Evolutionary conservation across 257 asterid species (phyloP).

Genomic region (Galeopsis tetrahit): DNA sequence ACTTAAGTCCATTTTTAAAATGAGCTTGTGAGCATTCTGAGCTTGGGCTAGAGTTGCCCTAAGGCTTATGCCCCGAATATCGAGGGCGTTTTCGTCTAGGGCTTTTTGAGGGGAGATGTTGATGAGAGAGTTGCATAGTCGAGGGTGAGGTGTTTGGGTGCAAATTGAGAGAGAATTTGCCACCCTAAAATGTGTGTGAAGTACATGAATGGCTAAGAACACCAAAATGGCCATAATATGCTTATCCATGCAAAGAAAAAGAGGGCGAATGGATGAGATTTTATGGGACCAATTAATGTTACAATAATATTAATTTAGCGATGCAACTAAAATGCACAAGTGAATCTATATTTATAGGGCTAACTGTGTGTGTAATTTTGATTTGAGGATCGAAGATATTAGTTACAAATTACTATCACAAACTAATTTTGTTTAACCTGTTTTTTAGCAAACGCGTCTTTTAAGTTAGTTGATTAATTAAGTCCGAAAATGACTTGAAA

Average conservation of each 20-base stretch:
- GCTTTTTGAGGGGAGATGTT: conserved; percentile 28
- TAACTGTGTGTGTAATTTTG: too few species aligned
- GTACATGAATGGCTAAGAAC: conserved; percentile 20
- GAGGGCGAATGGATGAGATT: not conserved
- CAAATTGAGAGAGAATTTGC: conserved; percentile 47
- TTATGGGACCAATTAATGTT: not conserved
- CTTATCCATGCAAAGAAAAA: conserved; percentile 41
- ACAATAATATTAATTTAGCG: not conserved
- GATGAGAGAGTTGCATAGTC: conserved; percentile 50
- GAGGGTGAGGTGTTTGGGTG: conserved; percentile 58
- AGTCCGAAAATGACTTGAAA: too few species aligned
- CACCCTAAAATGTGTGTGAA: conserved; percentile 15
- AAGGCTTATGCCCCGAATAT: conserved; percentile 43
- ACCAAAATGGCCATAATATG: conserved; percentile 15
- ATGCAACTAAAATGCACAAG: too few species aligned
- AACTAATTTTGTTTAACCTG: too few species aligned
- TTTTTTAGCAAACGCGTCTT: too few species aligned
- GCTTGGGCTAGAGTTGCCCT: conserved; percentile 51
- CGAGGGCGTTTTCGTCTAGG: conserved; percentile 32
- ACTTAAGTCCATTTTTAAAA: conserved; percentile 42
- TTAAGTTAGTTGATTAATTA: too few species aligned
- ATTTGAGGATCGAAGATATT: too few species aligned
- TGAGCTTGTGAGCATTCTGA: conserved; percentile 37
- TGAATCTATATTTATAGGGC: too few species aligned
- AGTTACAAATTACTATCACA: too few species aligned